Evolutionary conservation across 768 basidiomycete species (phyloP).

Genomic region (Albatrellus ellisii): DNA sequence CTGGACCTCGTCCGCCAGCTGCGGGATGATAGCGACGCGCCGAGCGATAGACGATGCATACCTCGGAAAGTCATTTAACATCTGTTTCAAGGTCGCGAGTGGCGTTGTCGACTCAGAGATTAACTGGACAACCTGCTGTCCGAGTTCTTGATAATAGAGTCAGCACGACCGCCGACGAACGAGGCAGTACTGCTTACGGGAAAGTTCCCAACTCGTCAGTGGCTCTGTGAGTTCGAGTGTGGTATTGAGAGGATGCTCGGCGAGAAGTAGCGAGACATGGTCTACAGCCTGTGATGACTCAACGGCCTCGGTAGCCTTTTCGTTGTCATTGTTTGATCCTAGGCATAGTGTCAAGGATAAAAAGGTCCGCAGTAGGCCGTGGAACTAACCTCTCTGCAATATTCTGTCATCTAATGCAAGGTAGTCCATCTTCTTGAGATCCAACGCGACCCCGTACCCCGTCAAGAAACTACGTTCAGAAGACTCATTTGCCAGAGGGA

Average conservation of each 20-base stretch:
- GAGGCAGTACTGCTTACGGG: conserved; percentile 6
- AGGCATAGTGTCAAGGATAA: not conserved
- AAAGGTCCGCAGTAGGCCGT: not conserved
- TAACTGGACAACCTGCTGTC: conserved; percentile 62
- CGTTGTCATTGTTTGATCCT: conserved; percentile 3
- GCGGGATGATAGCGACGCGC: conserved; percentile 40
- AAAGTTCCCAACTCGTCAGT: conserved; percentile 38
- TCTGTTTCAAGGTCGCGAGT: conserved; percentile 42
- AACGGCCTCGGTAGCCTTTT: not conserved
- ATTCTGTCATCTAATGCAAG: conserved; percentile 82
- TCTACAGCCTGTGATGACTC: conserved; percentile 7
- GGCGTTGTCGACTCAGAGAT: conserved; percentile 45
- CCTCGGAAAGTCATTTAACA: conserved; percentile 84
- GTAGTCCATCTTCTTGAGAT: conserved; percentile 96
- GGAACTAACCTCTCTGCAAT: conserved; percentile 16
- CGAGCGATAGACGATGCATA: conserved; percentile 68
- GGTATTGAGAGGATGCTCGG: conserved; percentile 20
- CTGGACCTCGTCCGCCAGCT: conserved; percentile 41
- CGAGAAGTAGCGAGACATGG: conserved; percentile 11
- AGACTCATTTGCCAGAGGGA: conserved; percentile 27
- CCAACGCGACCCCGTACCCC: conserved; percentile 86
- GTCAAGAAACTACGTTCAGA: conserved; percentile 38
- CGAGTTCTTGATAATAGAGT: conserved; percentile 33
- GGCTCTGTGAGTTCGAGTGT: conserved; percentile 31
- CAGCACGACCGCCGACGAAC: conserved; percentile 16